Percentiles rank a stretch among this genome's conserved stretches.
Evolutionary conservation across 345 rosid genomes (phyloP).

Genomic region (Populus nigra): DNA sequence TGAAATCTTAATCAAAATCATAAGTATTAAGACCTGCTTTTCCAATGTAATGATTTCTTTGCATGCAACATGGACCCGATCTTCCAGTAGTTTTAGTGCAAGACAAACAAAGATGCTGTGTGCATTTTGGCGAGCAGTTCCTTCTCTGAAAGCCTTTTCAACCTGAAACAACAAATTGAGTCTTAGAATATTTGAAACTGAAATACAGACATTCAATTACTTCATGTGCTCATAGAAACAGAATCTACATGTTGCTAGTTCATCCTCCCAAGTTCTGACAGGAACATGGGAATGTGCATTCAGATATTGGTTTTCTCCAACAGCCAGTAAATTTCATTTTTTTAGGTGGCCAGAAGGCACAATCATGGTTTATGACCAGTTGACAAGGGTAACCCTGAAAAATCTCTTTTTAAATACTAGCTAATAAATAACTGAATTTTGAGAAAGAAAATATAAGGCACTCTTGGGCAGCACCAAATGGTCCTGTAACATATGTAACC

Average conservation of each 20-base stretch:
- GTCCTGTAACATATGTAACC: background rate
- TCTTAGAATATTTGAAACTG: slow-evolving; percentile 1
- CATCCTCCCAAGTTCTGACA: background rate
- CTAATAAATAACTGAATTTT: background rate
- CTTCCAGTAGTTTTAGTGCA: slow-evolving; percentile 74
- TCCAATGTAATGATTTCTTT: slow-evolving; percentile 86
- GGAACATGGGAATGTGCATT: too few species aligned
- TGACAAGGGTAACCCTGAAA: background rate
- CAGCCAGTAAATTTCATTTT: background rate
- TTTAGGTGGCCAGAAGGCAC: background rate
- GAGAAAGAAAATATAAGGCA: background rate
- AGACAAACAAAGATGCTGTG: slow-evolving; percentile 96
- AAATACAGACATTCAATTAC: background rate
- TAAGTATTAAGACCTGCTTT: slow-evolving; percentile 66
- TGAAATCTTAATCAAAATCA: slow-evolving; percentile 14
- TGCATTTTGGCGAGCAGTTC: slow-evolving; percentile 95
- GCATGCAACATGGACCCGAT: slow-evolving; percentile 93
- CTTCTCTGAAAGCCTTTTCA: slow-evolving; percentile 97
- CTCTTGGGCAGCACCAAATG: background rate
- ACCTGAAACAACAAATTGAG: slow-evolving; percentile 49
- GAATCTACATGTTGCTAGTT: slow-evolving; percentile 1
- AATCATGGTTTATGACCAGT: background rate
- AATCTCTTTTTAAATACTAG: background rate
- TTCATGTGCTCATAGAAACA: background rate
- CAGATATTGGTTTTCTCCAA: background rate